Evolutionary conservation across 1,284 basidiomycete species (phyloP).

Genomic region (Heterobasidion irregulare): DNA sequence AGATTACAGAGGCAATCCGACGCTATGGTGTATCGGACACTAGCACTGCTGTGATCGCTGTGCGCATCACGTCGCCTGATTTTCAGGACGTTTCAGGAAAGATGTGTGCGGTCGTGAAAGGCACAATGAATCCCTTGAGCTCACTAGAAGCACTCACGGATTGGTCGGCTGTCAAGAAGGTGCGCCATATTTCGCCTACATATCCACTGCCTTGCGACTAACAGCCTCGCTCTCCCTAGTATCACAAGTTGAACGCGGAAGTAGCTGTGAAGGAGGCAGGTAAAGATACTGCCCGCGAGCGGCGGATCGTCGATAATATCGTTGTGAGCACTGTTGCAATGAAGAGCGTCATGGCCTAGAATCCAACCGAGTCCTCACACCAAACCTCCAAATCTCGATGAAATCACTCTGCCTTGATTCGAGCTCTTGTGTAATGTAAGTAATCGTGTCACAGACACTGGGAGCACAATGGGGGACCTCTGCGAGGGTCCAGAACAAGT

Average conservation of each 20-base stretch:
- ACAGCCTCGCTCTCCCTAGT: constrained; percentile 28
- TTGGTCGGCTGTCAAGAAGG: constrained; percentile 70
- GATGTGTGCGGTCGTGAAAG: constrained; percentile 53
- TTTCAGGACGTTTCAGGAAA: constrained; percentile 29
- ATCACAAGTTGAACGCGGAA: constrained; percentile 68
- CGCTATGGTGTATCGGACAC: constrained; percentile 75
- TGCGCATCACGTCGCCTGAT: constrained; percentile 49
- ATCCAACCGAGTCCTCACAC: background rate
- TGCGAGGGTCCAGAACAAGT: too few species aligned
- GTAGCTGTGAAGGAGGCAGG: constrained; percentile 30
- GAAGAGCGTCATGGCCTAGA: constrained; percentile 59
- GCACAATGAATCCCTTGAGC: constrained; percentile 38
- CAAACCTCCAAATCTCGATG: too few species aligned
- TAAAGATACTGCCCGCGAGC: constrained; percentile 31
- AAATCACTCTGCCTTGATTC: too few species aligned
- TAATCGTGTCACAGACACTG: too few species aligned
- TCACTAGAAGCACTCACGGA: constrained; percentile 49
- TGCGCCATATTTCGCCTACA: constrained; percentile 19
- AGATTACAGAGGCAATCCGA: constrained; percentile 84
- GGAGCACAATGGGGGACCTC: too few species aligned
- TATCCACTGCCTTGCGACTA: background rate
- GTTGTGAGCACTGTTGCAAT: constrained; percentile 73
- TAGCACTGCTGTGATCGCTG: constrained; percentile 65
- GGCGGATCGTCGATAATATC: constrained; percentile 49
- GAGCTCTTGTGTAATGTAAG: too few species aligned